Evolutionary conservation across 352 stramenopile genomes (phyloP), one percentile per base, ranked within the genome.

Genomic region (Pythium inflatum): DNA sequence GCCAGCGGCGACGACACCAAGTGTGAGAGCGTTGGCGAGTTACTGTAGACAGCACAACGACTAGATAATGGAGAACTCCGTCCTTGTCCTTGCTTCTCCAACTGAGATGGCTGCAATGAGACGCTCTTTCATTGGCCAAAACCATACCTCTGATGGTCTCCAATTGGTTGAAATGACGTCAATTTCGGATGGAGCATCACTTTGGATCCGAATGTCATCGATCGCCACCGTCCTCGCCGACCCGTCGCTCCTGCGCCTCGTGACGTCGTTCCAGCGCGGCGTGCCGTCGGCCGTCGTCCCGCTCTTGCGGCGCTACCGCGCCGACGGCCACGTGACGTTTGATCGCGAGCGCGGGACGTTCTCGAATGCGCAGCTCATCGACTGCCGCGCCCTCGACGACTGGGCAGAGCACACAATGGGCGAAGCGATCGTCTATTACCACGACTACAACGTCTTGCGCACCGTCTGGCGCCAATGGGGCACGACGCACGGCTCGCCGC

Each of bases 261-360:
- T 41, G 34, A 14, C 14, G 8, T 41, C 34, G 8, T 41, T 41
- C 34, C 34, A 41, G 46, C 46, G 22, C 20, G 54, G 54, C 20
- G 33, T 30, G 18, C 54, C 54, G 7, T 27, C 24, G 6, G 34
- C 43, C 20, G 34, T 62, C 31, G 54, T 45, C 33, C 36, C 54
- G 16, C 33, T 62, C 33, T 24, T 62, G 54, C 54, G 11, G 13
- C 54, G 54, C 20, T 62, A 62, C 27, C 55, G 55, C 24, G 55
- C 38, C 55, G 55, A 62, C 18, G 55, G 55, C 38, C 55, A n/a
- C 36, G 55, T 62, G 38, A 50, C 36, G 2, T 62, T 62, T 16
- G 27, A 62, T 24, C 12, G 1, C 22, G 38, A 14, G 8, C 55
- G 27, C 22, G 28, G 55, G 22, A 50, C 36, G 25, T 62, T 62